These are phyloP conservation scores for Rhizophagus sp. DNA, from an alignment of 192 early-diverging fungal species.

Conservation along the genomic window DNA sequence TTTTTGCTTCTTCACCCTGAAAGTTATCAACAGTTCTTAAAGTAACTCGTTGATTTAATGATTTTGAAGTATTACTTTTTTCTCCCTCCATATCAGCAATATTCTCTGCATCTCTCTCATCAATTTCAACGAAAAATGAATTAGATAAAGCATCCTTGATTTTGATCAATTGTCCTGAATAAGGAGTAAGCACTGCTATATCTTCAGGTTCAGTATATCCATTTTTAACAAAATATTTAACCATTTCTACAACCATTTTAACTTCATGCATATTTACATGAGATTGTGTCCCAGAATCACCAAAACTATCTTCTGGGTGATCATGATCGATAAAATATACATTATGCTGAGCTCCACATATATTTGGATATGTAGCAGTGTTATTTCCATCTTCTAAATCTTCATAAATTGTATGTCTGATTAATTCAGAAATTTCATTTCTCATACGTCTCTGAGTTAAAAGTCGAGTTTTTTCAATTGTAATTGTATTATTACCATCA, in stretches of 20 bases:
- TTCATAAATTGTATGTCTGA: no score
- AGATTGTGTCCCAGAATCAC: conserved; percentile 44
- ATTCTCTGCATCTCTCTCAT: conserved; percentile 20
- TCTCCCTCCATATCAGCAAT: conserved; percentile 32
- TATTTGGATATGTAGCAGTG: conserved; percentile 36
- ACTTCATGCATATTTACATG: conserved; percentile 51
- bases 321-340: conserved; percentile 34
- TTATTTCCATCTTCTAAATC: conserved; percentile 33
- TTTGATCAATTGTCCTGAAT: conserved; percentile 40
- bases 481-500: background rate
- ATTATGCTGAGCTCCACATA: conserved; percentile 40
- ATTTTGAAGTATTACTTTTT: background rate
- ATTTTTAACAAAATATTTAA: conserved; percentile 47
- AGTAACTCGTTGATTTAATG: conserved; percentile 28
- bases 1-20: conserved; percentile 8
- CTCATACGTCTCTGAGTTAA: no score
- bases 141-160: conserved; percentile 37
- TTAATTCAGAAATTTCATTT: no score
- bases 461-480: no score
- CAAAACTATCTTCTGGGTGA: conserved; percentile 42
- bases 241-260: conserved; percentile 36
- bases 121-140: conserved; percentile 30
- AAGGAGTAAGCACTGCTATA: conserved; percentile 46
- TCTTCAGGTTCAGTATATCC: conserved; percentile 47
- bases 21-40: conserved; percentile 49